Conservation (phyloP, 2,329 filamentous ascomycete species). For the Didymella exigua region DNA sequence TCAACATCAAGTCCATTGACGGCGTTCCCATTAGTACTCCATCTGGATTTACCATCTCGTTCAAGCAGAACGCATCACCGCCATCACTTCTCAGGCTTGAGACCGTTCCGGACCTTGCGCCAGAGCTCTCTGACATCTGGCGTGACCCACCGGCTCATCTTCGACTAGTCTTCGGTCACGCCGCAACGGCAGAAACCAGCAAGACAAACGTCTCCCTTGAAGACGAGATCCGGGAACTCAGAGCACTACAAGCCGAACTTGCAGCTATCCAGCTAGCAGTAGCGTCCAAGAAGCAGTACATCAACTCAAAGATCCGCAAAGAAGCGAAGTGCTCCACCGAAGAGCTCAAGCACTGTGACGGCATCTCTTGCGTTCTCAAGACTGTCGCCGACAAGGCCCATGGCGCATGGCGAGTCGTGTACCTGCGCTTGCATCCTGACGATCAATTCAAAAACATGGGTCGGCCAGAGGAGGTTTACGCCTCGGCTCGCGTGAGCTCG, state of each 20-base stretch:
- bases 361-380: conserved; percentile 51
- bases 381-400: conserved; percentile 47
- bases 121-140: conserved; percentile 43
- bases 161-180: conserved; percentile 32
- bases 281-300: conserved; percentile 43
- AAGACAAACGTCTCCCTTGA: conserved; percentile 32
- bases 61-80: conserved; percentile 46
- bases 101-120: conserved; percentile 37
- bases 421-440: conserved; percentile 36
- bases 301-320: conserved; percentile 40
- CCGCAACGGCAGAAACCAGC: conserved; percentile 13
- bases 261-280: conserved; percentile 47
- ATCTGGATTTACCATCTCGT: conserved; percentile 49
- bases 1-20: conserved; percentile 49
- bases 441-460: conserved; percentile 34
- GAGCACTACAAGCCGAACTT: conserved; percentile 47
- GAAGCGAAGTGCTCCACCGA: conserved; percentile 44
- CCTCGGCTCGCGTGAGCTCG: conserved; percentile 26
- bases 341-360: conserved; percentile 52
- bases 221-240: conserved; percentile 50
- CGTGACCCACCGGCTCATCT: conserved; percentile 45
- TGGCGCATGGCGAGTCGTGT: conserved; percentile 40
- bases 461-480: conserved; percentile 29
- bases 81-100: conserved; percentile 47
- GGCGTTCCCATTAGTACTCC: conserved; percentile 37